A percentile compares a stretch with the other conserved stretches of the same genome.
Conservation (phyloP, 257 asterid species). For the Capsicum rhomboideum region DNA sequence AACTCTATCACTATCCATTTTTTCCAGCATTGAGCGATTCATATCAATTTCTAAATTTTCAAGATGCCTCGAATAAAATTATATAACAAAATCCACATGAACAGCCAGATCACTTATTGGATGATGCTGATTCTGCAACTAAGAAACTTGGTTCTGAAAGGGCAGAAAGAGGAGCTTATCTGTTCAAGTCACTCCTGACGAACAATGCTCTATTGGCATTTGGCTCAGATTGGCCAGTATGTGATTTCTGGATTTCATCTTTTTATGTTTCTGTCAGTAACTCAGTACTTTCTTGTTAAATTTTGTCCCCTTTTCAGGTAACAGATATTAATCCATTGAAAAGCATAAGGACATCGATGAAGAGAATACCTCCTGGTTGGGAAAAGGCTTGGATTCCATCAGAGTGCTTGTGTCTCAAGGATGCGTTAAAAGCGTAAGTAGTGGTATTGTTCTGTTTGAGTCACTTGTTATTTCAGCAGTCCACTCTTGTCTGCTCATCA, state of each 20-base stretch:
- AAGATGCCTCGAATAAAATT: not conserved
- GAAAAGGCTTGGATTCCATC: constrained; percentile 67
- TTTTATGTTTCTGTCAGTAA: not conserved
- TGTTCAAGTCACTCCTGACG: constrained; percentile 58
- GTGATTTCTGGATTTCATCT: constrained; percentile 10
- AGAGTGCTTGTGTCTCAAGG: constrained; percentile 49
- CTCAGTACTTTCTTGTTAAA: not conserved
- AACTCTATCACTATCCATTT: not conserved
- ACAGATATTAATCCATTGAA: constrained; percentile 76
- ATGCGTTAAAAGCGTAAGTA: constrained; percentile 71
- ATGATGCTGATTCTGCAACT: constrained; percentile 78
- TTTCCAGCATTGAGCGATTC: not conserved
- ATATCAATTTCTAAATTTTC: not conserved
- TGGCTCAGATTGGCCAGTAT: constrained; percentile 99
- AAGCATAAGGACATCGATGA: constrained; percentile 65
- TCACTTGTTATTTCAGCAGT: not conserved
- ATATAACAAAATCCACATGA: constrained; percentile 2
- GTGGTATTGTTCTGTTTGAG: not conserved
- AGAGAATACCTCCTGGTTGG: constrained; percentile 76
- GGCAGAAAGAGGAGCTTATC: constrained; percentile 64
- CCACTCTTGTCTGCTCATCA: not conserved
- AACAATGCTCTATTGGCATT: constrained; percentile 62
- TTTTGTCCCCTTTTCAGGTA: constrained; percentile 38
- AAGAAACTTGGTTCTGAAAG: constrained; percentile 75
- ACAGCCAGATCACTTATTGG: constrained; percentile 91